phyloP scores from a whole-genome alignment of 2,329 filamentous ascomycete species.

The Elsinoe fawcettii region DNA sequence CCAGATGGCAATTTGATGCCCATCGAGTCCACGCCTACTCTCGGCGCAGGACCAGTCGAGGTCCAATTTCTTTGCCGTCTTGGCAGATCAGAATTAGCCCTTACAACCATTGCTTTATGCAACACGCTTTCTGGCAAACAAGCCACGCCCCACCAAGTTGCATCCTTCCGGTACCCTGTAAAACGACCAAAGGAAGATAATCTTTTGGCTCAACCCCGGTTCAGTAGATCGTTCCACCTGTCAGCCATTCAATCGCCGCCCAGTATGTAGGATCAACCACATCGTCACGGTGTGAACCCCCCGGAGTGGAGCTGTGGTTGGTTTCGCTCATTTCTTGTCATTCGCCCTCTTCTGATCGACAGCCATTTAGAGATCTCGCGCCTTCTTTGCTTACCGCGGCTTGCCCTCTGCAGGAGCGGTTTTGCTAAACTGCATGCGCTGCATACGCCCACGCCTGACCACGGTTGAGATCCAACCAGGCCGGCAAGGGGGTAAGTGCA shows the following conservation, averaged over 20 bases:
- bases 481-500: background rate
- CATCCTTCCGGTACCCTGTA: slow-evolving; percentile 5
- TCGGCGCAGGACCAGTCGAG: background rate
- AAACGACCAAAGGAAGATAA: background rate
- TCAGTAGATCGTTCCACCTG: slow-evolving; percentile 4
- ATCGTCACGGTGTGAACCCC: background rate
- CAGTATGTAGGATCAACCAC: background rate
- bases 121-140: slow-evolving; percentile 8
- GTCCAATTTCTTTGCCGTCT: slow-evolving; percentile 2
- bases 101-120: slow-evolving; percentile 4
- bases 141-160: slow-evolving; percentile 7
- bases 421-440: background rate
- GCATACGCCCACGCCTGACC: background rate
- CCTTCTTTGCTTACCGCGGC: background rate
- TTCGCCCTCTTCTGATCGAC: background rate
- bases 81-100: background rate
- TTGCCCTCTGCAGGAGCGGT: background rate
- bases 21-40: background rate
- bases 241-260: background rate
- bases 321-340: slow-evolving; percentile 1
- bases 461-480: slow-evolving; percentile 9
- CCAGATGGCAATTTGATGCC: background rate
- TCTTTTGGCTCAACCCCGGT: slow-evolving; percentile 1
- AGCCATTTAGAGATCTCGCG: background rate
- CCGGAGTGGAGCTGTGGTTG: slow-evolving; percentile 8